Percentiles rank a stretch among this genome's conserved stretches.
These are phyloP conservation scores for Eimeria falciformis DNA, from an alignment of 169 alveolate genomes.

Conservation along the genomic window DNA sequence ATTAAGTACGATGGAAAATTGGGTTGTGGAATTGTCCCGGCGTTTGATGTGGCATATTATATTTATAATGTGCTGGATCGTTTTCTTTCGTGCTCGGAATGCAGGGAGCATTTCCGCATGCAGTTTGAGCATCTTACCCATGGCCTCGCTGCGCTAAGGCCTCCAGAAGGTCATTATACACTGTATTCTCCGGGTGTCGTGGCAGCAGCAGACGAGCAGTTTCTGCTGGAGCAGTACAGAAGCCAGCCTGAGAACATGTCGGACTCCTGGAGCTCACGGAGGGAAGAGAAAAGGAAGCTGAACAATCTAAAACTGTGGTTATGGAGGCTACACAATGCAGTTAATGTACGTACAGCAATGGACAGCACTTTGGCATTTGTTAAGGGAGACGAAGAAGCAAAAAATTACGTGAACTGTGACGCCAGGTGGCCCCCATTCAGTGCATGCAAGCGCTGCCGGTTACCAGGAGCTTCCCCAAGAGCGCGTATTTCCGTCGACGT, in stretches of 20 bases:
- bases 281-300: conserved; percentile 23
- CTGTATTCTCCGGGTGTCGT: background rate
- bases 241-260: conserved; percentile 3
- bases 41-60: conserved; percentile 36
- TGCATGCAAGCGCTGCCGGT: conserved; percentile 36
- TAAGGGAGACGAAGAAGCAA: conserved; percentile 26
- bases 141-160: conserved; percentile 18
- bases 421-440: conserved; percentile 53
- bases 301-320: conserved; percentile 61
- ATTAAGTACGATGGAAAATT: conserved; percentile 3
- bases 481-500: conserved; percentile 30
- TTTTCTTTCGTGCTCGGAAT: conserved; percentile 42
- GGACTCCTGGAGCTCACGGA: background rate
- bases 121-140: conserved; percentile 13
- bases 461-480: background rate
- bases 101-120: conserved; percentile 36
- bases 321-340: conserved; percentile 78
- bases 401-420: conserved; percentile 55
- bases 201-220: background rate
- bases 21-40: conserved; percentile 52
- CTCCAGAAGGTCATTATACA: conserved; percentile 27
- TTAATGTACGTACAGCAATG: conserved; percentile 68
- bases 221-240: conserved; percentile 2
- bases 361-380: conserved; percentile 63
- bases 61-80: conserved; percentile 48